Percentiles rank a stretch among this genome's conserved stretches.
These are phyloP conservation scores for Lophiostoma macrostomum DNA, from an alignment of 495 filamentous ascomycete species.

Conservation along the genomic window DNA sequence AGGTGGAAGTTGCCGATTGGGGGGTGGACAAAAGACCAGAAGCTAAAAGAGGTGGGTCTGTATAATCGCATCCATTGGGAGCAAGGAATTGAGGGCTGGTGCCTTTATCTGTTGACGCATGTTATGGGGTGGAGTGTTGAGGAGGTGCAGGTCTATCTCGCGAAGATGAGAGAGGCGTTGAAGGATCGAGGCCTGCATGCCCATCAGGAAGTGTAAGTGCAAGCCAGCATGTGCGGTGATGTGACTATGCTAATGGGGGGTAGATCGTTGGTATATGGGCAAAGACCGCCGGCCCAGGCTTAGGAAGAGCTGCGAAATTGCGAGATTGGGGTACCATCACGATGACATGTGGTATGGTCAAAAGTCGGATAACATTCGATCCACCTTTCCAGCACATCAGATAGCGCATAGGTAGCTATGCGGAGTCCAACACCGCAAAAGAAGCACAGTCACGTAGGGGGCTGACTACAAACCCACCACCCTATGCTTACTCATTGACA, in stretches of 20 bases:
- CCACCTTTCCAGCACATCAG: too few relatives aligned
- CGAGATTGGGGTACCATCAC: too few relatives aligned
- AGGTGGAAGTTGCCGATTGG: slow-evolving; percentile 30
- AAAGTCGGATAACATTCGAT: too few relatives aligned
- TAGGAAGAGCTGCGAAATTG: too few relatives aligned
- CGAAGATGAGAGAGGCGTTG: slow-evolving; percentile 26
- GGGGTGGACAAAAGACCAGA: slow-evolving; percentile 28
- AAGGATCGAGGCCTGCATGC: slow-evolving; percentile 25
- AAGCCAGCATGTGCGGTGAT: background rate
- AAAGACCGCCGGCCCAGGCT: slow-evolving; percentile 17
- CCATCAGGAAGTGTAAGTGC: slow-evolving; percentile 4
- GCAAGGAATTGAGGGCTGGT: slow-evolving; percentile 32
- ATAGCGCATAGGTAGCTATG: too few relatives aligned
- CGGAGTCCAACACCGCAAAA: too few relatives aligned
- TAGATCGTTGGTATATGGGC: slow-evolving; percentile 16
- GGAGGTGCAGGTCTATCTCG: slow-evolving; percentile 26
- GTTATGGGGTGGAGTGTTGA: slow-evolving; percentile 20
- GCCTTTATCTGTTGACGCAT: slow-evolving; percentile 28
- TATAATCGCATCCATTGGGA: slow-evolving; percentile 31
- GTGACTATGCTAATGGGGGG: background rate
- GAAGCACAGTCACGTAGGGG: too few relatives aligned
- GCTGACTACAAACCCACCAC: too few relatives aligned
- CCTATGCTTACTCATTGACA: too few relatives aligned
- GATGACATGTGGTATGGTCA: too few relatives aligned
- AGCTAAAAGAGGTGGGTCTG: slow-evolving; percentile 28